Conservation (phyloP, 2,329 filamentous ascomycete species). For the Fusarium paranaense region DNA sequence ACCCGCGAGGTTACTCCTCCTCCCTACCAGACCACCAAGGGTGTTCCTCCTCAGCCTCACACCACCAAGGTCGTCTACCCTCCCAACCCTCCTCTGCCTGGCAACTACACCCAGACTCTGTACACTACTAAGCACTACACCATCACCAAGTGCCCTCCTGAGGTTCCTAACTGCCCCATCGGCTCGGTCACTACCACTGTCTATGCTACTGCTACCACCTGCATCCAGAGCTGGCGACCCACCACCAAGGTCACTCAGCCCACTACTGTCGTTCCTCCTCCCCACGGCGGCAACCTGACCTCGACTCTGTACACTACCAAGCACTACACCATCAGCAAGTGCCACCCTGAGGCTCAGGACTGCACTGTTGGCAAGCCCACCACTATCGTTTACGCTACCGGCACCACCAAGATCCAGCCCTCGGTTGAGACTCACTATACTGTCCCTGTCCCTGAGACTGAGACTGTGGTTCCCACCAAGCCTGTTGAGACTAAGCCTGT, state of each 20-base stretch:
- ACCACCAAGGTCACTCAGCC: not conserved
- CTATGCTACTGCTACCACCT: slow-evolving; percentile 7
- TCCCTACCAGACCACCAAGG: not conserved
- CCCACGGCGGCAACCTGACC: slow-evolving; percentile 26
- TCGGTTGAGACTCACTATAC: not conserved
- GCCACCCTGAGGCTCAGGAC: not conserved
- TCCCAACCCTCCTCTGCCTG: not conserved
- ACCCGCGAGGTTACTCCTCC: slow-evolving; percentile 5
- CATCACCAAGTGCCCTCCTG: slow-evolving; percentile 10
- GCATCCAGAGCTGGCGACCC: not conserved
- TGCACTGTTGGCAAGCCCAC: not conserved
- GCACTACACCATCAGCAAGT: slow-evolving; percentile 1
- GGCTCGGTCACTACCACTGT: not conserved
- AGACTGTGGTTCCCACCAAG: not conserved
- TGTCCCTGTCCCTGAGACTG: not conserved
- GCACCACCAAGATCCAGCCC: not conserved
- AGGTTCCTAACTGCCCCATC: not conserved
- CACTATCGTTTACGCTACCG: not conserved
- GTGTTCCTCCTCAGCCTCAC: slow-evolving; percentile 1
- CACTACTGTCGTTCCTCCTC: not conserved
- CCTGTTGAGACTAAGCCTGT: slow-evolving; percentile 8
- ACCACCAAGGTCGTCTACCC: not conserved
- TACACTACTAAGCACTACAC: slow-evolving; percentile 22
- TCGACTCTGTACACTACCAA: slow-evolving; percentile 20
- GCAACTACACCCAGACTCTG: slow-evolving; percentile 7